These are phyloP conservation scores for Paecilomyces fulvus DNA, from an alignment of 2,329 filamentous ascomycete genomes.

Conservation along the genomic window DNA sequence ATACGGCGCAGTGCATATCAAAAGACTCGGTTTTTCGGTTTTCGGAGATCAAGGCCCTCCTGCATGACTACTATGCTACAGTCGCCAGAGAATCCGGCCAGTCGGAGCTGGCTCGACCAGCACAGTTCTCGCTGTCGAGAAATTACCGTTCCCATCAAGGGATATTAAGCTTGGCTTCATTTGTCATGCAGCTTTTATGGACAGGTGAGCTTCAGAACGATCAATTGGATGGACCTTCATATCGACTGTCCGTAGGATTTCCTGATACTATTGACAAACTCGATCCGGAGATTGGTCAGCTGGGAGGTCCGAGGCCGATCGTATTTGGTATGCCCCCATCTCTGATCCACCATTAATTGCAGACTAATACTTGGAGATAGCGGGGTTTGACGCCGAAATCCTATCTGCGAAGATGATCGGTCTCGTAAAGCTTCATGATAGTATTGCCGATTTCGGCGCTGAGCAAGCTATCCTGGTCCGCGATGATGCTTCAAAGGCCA, in stretches of 20 bases:
- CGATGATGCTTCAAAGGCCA: constrained; percentile 18
- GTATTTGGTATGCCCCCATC: constrained; percentile 10
- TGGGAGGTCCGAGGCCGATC: constrained; percentile 16
- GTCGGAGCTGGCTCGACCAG: constrained; percentile 9
- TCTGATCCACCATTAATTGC: constrained; percentile 1
- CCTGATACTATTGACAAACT: constrained; percentile 22
- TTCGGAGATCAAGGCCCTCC: constrained; percentile 21
- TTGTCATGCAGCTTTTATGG: constrained; percentile 22
- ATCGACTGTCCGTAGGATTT: constrained; percentile 10
- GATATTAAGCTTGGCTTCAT: constrained; percentile 22
- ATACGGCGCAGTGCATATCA: constrained; percentile 27
- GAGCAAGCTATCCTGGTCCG: constrained; percentile 28
- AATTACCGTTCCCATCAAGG: constrained; percentile 29
- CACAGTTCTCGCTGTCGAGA: constrained; percentile 17
- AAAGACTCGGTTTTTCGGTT: constrained; percentile 27
- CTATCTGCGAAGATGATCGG: constrained; percentile 16
- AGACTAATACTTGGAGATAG: constrained; percentile 4
- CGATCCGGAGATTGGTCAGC: constrained; percentile 19
- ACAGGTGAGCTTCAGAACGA: constrained; percentile 6
- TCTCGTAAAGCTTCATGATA: constrained; percentile 10
- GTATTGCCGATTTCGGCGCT: constrained; percentile 20
- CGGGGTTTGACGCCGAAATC: constrained; percentile 10
- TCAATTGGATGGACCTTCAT: background rate
- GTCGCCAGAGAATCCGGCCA: constrained; percentile 6
- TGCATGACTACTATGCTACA: constrained; percentile 18